Evolutionary conservation across 2,329 filamentous ascomycete genomes (phyloP), one percentile per base, ranked within the genome.

Genomic region (Ceratocystis lukuohia): DNA sequence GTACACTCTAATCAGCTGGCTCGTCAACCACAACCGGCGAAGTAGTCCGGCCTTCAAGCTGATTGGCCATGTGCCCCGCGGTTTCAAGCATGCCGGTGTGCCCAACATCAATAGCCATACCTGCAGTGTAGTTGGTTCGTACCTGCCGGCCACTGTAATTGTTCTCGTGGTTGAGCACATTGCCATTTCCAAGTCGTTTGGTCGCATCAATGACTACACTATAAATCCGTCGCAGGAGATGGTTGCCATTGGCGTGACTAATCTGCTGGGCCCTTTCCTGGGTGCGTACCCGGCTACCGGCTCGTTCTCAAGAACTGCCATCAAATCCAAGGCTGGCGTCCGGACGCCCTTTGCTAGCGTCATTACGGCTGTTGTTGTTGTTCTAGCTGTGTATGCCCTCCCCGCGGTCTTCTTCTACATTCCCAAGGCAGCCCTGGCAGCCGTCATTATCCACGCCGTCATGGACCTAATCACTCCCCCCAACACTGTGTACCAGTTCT

Each of bases 271-370:
- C 20, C 86, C 89, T 8, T 93, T 94, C 78, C 78, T 93, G 1
- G 88, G 91, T 64, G 90, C 80, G 1, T 96, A 95, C 71, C 89
- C 91, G 3, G 88, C 89, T 0, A 96, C 91, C 10, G 91, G 91
- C 5, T 95, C 91, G 1, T 96, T 96, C 79, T 93, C 89, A 6
- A 85, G 91, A 69, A 96, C 91, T 25, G 91, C 91, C 63, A 95
- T 96, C 79, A 95, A 95, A 76, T 89, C 91, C n/a, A 96, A 96
- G 77, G 89, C 91, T 65, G 91, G 91, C 73, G 91, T 95, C 1
- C 86, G 91, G 53, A 96, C 90, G 3, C 91, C 91, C 0, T 84
- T 95, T 66, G 91, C 89, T 44, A 91, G 91, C 79, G 83, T 93
- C 61, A 90, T 95, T 69, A 96, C 91, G 10, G 91, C 88, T 0